Evolutionary conservation across 2,329 filamentous ascomycete genomes (phyloP).

Genomic region (Aspergillus unguis): DNA sequence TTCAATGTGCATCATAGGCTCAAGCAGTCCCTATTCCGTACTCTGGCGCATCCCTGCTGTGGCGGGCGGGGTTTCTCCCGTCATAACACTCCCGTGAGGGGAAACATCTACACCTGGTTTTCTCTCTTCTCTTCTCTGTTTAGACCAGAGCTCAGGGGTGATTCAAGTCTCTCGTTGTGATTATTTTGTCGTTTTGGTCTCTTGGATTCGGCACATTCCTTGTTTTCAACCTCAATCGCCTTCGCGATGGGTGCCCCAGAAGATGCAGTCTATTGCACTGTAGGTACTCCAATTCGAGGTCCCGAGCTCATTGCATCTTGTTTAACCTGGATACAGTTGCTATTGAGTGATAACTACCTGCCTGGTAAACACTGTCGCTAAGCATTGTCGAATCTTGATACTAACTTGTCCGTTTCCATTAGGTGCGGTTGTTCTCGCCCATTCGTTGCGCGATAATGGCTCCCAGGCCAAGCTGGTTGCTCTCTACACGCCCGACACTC

Average conservation of each 20-base stretch:
- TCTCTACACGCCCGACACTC: conserved; percentile 74
- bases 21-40: neutral
- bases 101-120: conserved; percentile 6
- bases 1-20: conserved; percentile 1
- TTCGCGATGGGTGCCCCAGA: conserved; percentile 40
- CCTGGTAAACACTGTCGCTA: conserved; percentile 61
- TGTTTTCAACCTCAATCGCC: conserved; percentile 10
- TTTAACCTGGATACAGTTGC: conserved; percentile 58
- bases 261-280: conserved; percentile 66
- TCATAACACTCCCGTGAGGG: conserved; percentile 15
- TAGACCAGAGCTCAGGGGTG: too few species aligned
- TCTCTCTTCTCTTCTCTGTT: neutral
- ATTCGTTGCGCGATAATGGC: conserved; percentile 88
- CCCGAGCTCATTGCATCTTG: conserved; percentile 1
- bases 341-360: conserved; percentile 87
- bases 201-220: neutral
- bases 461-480: conserved; percentile 81
- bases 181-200: neutral
- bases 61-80: conserved; percentile 20
- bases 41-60: conserved; percentile 11
- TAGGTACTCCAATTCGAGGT: conserved; percentile 34
- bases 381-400: neutral
- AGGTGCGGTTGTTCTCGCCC: conserved; percentile 91
- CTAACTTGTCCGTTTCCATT: conserved; percentile 17
- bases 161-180: too few species aligned